Evolutionary conservation across 2,329 filamentous ascomycete species (phyloP).

Genomic region (Nectriaceae sp.): DNA sequence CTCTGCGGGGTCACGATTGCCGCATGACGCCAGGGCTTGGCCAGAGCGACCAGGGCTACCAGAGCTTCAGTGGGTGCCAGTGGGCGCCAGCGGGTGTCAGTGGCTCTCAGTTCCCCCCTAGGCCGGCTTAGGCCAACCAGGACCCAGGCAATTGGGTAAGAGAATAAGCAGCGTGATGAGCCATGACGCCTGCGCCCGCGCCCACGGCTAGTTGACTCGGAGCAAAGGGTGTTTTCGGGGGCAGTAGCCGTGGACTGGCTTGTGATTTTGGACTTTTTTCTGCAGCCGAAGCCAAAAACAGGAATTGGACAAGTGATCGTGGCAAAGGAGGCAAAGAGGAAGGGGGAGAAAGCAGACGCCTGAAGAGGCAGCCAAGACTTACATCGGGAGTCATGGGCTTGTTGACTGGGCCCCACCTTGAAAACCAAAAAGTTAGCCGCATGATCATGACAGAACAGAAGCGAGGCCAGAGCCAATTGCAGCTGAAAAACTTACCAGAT

Average conservation of each 20-base stretch:
- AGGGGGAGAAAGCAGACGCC: slow-evolving; percentile 11
- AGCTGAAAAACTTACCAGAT: slow-evolving; percentile 65
- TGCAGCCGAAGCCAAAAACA: neutral
- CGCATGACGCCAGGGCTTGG: slow-evolving; percentile 28
- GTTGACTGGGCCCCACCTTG: slow-evolving; percentile 93
- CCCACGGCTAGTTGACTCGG: too few species aligned
- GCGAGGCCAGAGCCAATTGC: slow-evolving; percentile 11
- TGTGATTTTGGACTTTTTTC: slow-evolving; percentile 15
- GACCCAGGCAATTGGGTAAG: slow-evolving; percentile 30
- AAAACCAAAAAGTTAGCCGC: slow-evolving; percentile 31
- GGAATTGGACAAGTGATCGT: neutral
- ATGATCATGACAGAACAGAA: slow-evolving; percentile 13
- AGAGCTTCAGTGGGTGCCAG: too few species aligned
- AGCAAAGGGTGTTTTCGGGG: slow-evolving; percentile 21
- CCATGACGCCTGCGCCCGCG: slow-evolving; percentile 20
- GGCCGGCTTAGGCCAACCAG: slow-evolving; percentile 30
- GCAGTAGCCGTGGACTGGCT: slow-evolving; percentile 16
- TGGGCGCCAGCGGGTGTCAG: too few species aligned
- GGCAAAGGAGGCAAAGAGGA: slow-evolving; percentile 6
- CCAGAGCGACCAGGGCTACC: slow-evolving; percentile 18
- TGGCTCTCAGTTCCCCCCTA: too few species aligned
- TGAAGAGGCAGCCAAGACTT: slow-evolving; percentile 34
- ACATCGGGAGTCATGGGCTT: slow-evolving; percentile 98
- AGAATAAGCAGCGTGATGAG: slow-evolving; percentile 30
- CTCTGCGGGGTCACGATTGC: slow-evolving; percentile 30